Percentiles rank a stretch among this genome's conserved stretches.
Conservation (phyloP, 2,329 filamentous ascomycete species). For the Ilyonectria destructans region DNA sequence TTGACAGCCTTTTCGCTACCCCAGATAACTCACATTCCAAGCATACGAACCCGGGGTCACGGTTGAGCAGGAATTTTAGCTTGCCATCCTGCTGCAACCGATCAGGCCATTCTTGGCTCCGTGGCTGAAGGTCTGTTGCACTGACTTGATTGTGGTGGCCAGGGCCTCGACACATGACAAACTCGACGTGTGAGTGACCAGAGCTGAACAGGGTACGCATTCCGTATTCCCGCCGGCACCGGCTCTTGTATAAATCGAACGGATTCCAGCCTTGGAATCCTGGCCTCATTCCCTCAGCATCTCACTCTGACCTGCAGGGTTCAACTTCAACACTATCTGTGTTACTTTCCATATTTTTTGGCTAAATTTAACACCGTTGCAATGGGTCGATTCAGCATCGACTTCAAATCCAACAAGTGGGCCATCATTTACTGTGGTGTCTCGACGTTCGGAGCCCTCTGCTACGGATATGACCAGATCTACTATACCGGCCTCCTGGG, state of each 20-base stretch:
- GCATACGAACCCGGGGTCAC: not conserved
- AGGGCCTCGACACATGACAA: not conserved
- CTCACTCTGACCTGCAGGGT: not conserved
- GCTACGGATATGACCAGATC: slow-evolving; percentile 32
- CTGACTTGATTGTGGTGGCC: not conserved
- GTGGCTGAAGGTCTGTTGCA: not conserved
- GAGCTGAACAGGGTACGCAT: not conserved
- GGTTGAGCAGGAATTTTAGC: not conserved
- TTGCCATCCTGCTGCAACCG: not conserved
- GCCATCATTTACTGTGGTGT: slow-evolving; percentile 15
- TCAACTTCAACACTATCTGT: not conserved
- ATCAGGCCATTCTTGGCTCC: not conserved
- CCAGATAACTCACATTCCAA: not conserved
- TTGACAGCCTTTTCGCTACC: not conserved
- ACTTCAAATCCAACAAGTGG: slow-evolving; percentile 10
- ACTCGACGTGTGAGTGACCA: not conserved
- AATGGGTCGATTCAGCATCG: slow-evolving; percentile 4
- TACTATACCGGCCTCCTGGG: slow-evolving; percentile 50
- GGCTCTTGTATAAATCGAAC: not conserved
- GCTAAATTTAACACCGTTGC: not conserved
- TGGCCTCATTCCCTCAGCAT: not conserved
- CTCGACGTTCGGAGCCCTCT: slow-evolving; percentile 17
- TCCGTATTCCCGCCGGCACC: not conserved
- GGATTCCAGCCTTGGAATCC: not conserved
- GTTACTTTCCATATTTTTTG: not conserved